phyloP scores from a whole-genome alignment of 2,329 filamentous ascomycete genomes.

The Westerdykella sp. region DNA sequence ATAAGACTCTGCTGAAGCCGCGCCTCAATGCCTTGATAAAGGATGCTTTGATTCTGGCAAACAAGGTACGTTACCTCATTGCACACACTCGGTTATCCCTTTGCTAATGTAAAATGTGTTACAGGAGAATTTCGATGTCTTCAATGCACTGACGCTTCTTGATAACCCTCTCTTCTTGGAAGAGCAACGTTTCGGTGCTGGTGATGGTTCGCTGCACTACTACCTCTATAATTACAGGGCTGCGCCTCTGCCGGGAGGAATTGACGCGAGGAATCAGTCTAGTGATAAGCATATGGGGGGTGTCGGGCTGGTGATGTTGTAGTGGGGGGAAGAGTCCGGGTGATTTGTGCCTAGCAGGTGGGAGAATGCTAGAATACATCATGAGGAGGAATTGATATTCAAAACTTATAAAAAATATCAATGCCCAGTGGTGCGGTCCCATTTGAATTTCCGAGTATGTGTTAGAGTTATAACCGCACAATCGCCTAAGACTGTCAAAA shows the following conservation, averaged over 20 bases:
- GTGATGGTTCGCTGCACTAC: constrained; percentile 92
- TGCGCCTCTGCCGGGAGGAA: constrained; percentile 75
- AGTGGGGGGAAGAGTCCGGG: constrained; percentile 9
- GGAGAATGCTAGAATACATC: no score
- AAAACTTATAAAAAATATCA: no score
- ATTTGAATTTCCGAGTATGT: no score
- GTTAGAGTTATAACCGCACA: no score
- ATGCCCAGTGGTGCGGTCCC: no score
- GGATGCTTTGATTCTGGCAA: constrained; percentile 83
- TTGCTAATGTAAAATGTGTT: constrained; percentile 2
- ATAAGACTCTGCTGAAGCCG: constrained; percentile 60
- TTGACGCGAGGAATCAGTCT: constrained; percentile 70
- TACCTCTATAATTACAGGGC: constrained; percentile 97
- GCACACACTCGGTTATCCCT: not conserved
- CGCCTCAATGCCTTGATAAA: constrained; percentile 74
- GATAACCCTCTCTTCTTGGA: constrained; percentile 93
- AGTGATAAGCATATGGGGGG: constrained; percentile 76
- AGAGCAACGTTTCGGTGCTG: constrained; percentile 88
- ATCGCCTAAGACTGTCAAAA: no score
- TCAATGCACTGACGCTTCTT: constrained; percentile 89
- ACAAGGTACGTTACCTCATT: constrained; percentile 49
- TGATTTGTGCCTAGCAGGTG: no score
- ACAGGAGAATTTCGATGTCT: constrained; percentile 79
- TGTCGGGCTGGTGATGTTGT: constrained; percentile 82
- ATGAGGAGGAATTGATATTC: no score